Evolutionary conservation across 345 rosid genomes (phyloP).

Genomic region (Rhodomyrtus tomentosa): DNA sequence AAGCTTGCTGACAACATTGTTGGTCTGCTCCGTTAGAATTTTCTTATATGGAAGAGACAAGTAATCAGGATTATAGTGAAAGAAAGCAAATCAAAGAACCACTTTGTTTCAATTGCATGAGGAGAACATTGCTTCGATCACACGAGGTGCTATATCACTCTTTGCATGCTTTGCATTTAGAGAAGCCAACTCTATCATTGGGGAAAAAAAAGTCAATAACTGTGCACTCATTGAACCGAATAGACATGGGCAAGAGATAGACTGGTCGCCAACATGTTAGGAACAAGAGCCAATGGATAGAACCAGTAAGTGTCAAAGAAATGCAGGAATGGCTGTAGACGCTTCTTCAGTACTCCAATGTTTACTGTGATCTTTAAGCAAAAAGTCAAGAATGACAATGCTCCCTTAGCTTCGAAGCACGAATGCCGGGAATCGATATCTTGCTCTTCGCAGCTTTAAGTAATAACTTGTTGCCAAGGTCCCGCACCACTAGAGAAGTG

Average conservation of each 20-base stretch:
- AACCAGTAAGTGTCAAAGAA: background rate
- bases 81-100: background rate
- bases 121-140: background rate
- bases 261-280: background rate
- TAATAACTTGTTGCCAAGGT: constrained; percentile 34
- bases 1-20: constrained; percentile 24
- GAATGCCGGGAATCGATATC: background rate
- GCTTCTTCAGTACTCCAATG: background rate
- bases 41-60: constrained; percentile 25
- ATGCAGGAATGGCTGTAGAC: background rate
- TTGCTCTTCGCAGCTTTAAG: constrained; percentile 47
- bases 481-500: constrained; percentile 27
- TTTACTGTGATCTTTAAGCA: background rate
- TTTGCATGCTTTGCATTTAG: background rate
- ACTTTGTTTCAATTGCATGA: background rate
- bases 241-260: background rate
- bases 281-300: background rate
- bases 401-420: background rate
- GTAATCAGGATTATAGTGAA: background rate
- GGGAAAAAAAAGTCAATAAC: background rate
- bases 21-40: constrained; percentile 55
- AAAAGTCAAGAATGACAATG: background rate
- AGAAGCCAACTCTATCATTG: background rate
- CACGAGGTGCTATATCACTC: background rate
- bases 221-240: background rate